These are phyloP conservation scores for Halophytophthora batemanensis DNA, from an alignment of 352 stramenopile genomes.

Conservation along the genomic window DNA sequence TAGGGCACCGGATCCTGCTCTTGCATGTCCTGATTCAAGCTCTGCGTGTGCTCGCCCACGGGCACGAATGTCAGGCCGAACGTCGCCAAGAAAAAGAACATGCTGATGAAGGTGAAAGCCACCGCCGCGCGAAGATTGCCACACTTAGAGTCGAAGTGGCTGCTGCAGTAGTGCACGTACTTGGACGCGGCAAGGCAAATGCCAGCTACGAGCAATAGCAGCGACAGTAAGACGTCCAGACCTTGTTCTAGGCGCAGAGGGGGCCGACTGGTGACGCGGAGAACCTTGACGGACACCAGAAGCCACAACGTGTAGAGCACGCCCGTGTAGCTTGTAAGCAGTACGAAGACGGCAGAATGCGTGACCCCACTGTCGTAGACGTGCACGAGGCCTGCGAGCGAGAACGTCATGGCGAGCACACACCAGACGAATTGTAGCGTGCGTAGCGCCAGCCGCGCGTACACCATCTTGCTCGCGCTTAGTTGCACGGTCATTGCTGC, in stretches of 20 bases:
- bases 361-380: conserved; percentile 8
- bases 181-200: conserved; percentile 51
- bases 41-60: conserved; percentile 1
- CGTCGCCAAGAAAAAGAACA: conserved; percentile 44
- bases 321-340: conserved; percentile 59
- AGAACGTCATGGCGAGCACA: too few species aligned
- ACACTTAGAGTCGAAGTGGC: conserved; percentile 28
- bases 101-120: conserved; percentile 56
- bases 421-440: too few species aligned
- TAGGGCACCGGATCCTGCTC: conserved; percentile 32
- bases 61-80: conserved; percentile 32
- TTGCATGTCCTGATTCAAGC: conserved; percentile 14
- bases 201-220: conserved; percentile 48
- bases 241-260: conserved; percentile 23
- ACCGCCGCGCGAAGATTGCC: conserved; percentile 44
- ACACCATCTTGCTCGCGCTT: too few species aligned
- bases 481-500: too few species aligned
- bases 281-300: conserved; percentile 46
- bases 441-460: too few species aligned
- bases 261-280: conserved; percentile 28
- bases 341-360: conserved; percentile 40
- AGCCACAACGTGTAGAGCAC: conserved; percentile 61
- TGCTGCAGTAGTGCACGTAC: conserved; percentile 42
- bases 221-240: conserved; percentile 32
- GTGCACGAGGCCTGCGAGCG: too few species aligned